Evolutionary conservation across 805 yeast genomes (phyloP).

Genomic region (Saccharomycopsis javanensis): DNA sequence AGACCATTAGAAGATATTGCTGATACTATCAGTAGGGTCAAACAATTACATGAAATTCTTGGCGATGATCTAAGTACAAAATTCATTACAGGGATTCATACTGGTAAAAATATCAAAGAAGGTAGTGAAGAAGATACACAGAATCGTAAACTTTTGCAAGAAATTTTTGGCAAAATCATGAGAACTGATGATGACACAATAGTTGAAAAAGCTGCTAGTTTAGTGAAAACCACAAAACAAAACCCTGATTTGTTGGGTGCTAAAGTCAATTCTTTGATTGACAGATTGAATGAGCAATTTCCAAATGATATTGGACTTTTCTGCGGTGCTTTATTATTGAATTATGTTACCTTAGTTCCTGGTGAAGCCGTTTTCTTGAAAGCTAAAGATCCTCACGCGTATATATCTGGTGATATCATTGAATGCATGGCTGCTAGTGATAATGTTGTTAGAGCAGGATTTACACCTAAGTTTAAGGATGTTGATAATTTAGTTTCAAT

Average conservation of each 20-base stretch:
- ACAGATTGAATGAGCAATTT: conserved; percentile 75
- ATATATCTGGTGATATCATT: conserved; percentile 92
- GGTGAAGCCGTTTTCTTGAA: conserved; percentile 97
- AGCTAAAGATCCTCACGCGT: conserved; percentile 98
- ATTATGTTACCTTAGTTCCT: conserved; percentile 69
- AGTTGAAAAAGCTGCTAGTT: conserved; percentile 43
- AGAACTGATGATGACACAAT: conserved; percentile 58
- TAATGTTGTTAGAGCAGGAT: conserved; percentile 96
- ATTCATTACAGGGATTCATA: conserved; percentile 41
- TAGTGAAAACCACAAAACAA: conserved; percentile 54
- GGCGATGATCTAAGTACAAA: conserved; percentile 38
- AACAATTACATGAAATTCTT: conserved; percentile 66
- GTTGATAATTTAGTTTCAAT: conserved; percentile 79
- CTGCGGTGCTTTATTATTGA: conserved; percentile 88
- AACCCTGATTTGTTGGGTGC: conserved; percentile 45
- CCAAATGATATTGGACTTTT: conserved; percentile 91
- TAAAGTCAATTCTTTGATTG: conserved; percentile 61
- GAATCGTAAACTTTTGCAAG: conserved; percentile 61
- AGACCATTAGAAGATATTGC: conserved; percentile 78
- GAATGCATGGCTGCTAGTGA: conserved; percentile 99
- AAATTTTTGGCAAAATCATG: conserved; percentile 78
- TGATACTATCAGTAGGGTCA: conserved; percentile 55
- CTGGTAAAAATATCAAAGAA: conserved; percentile 27
- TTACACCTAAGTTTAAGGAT: conserved; percentile 98
- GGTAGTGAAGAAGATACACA: conserved; percentile 41